Evolutionary conservation across 768 basidiomycete genomes (phyloP).

Genomic region (Crucibulum laeve): DNA sequence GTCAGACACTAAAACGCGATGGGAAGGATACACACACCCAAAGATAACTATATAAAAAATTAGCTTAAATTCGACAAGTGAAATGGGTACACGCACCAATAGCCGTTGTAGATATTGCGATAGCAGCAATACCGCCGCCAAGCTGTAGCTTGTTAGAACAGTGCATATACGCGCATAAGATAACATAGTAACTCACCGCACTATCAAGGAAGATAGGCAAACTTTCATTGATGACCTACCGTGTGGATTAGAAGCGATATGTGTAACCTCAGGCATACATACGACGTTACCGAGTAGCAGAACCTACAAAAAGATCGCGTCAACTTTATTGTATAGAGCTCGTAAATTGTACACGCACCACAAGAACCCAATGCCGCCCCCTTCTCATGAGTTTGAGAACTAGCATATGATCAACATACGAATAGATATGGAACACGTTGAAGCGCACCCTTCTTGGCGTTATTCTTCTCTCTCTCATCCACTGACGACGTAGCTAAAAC

Average conservation of each 20-base stretch:
- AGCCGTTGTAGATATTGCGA: constrained; percentile 72
- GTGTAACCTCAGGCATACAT: constrained; percentile 19
- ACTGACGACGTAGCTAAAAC: constrained; percentile 82
- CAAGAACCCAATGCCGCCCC: constrained; percentile 91
- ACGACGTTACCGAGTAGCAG: constrained; percentile 88
- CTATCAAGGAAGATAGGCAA: constrained; percentile 80
- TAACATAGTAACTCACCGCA: constrained; percentile 40
- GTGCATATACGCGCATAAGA: background rate
- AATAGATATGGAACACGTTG: background rate
- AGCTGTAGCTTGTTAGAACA: constrained; percentile 20
- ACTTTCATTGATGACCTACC: constrained; percentile 76
- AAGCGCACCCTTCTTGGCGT: constrained; percentile 63
- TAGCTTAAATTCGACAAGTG: constrained; percentile 5
- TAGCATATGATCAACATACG: constrained; percentile 12
- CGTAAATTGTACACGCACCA: constrained; percentile 43
- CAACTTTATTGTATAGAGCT: background rate
- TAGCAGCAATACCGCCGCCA: constrained; percentile 68
- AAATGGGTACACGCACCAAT: constrained; percentile 41
- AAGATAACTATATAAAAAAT: constrained; percentile 59
- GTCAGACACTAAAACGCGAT: background rate
- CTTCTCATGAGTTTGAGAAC: constrained; percentile 52
- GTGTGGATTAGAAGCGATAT: background rate
- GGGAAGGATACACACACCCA: constrained; percentile 45
- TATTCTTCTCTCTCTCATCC: constrained; percentile 57
- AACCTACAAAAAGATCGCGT: constrained; percentile 40